Evolutionary conservation across 2,329 filamentous ascomycete species (phyloP), one percentile per base, ranked within the genome.

Genomic region (Epicoccum nigrum): DNA sequence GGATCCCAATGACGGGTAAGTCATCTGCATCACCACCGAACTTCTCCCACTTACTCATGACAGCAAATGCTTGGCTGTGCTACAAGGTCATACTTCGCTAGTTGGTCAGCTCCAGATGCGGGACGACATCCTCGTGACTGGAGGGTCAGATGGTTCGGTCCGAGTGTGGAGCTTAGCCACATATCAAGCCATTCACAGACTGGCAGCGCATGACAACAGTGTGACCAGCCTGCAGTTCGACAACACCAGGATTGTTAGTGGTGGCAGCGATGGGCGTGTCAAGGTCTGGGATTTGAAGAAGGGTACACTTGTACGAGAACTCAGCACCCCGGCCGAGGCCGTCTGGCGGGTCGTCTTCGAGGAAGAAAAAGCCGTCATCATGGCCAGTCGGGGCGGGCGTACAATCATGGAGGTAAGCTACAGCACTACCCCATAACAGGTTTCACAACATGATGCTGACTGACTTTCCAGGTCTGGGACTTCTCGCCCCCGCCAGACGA

Each of bases 271-370:
- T 74, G 94, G 94, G n/a, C 84, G 94, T 45, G 94, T 99, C 59
- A 99, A 97, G 76, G 92, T 99, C 46, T 99, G 94, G 94, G 93
- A 96, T 76, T 79, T 97, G 52, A 92, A 94, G 74, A 94, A 90
- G 2, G 94, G 94, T 3, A 88, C 90, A 51, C 81, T 96, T 21
- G 90, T 99, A 17, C 86, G 94, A 54, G 94, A 99, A 74, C 83
- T 99, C 33, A 93, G 93, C 38, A 86, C 88, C 16, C 92, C 93
- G 45, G 91, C 93, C 0, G 93, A 99, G 69, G 92, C 93, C 13
- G 94, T 99, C 0, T 99, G 94, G 94, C 84, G 94, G 53, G 93
- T 99, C 27, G 94, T 95, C 0, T 99, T 99, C 71, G 94, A 99
- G 70, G 93, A 96, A 60, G 94, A 99, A 75, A 97, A 97, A 74